These are phyloP conservation scores for Grosmannia serpens DNA, from an alignment of 2,329 filamentous ascomycete species.

Conservation along the genomic window DNA sequence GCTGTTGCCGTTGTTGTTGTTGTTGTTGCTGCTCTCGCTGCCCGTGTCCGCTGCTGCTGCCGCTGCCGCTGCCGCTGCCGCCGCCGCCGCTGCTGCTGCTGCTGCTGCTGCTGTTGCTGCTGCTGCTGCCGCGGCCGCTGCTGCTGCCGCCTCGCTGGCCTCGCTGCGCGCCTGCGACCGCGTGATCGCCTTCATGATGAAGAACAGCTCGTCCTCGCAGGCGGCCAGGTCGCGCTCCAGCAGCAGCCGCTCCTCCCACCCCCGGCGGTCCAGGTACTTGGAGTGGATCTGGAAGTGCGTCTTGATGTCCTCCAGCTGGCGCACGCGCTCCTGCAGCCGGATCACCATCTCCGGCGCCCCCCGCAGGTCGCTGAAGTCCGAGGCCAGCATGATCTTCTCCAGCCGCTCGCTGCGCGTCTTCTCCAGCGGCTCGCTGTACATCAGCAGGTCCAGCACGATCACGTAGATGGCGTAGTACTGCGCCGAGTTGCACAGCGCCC, in stretches of 20 bases:
- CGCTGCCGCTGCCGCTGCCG: not conserved
- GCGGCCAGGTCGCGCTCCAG: slow-evolving; percentile 80
- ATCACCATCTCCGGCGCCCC: slow-evolving; percentile 90
- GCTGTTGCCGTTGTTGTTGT: no score
- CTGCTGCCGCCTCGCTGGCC: slow-evolving; percentile 23
- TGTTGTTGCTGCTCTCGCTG: not conserved
- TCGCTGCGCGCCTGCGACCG: slow-evolving; percentile 85
- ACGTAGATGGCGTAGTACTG: slow-evolving; percentile 98
- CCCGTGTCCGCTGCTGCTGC: no score
- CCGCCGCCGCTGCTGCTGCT: not conserved
- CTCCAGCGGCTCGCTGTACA: slow-evolving; percentile 93
- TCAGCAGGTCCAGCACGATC: slow-evolving; percentile 87
- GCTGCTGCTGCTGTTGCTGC: not conserved
- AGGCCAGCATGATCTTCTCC: slow-evolving; percentile 97
- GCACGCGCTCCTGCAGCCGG: slow-evolving; percentile 81
- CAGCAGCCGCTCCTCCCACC: slow-evolving; percentile 83
- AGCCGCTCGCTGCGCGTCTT: slow-evolving; percentile 93
- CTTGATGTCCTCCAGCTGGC: slow-evolving; percentile 93
- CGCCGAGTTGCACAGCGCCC: slow-evolving; percentile 90
- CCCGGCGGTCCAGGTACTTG: slow-evolving; percentile 72
- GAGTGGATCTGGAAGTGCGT: slow-evolving; percentile 89
- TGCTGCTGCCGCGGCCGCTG: not conserved
- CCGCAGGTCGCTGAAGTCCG: slow-evolving; percentile 92
- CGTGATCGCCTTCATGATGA: slow-evolving; percentile 99
- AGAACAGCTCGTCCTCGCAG: slow-evolving; percentile 96